These are phyloP conservation scores for Pseudogymnoascus sp. DNA, from an alignment of 2,329 filamentous ascomycete species.

Conservation along the genomic window DNA sequence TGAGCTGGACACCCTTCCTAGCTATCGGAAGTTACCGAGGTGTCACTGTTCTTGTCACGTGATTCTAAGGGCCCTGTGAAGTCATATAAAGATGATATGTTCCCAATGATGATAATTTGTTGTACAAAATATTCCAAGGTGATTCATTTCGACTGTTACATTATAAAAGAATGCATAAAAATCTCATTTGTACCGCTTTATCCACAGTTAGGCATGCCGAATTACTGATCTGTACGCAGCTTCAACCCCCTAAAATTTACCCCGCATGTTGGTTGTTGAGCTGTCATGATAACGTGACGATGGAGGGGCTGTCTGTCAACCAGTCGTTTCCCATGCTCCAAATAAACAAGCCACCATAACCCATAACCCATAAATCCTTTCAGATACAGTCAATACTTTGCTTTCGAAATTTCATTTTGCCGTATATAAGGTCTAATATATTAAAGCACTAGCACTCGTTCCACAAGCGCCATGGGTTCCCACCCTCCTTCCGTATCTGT, in stretches of 20 bases:
- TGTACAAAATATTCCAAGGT: neutral
- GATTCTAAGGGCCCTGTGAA: neutral
- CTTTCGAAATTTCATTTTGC: neutral
- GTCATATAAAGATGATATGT: neutral
- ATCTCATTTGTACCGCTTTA: neutral
- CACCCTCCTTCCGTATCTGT: constrained; percentile 51
- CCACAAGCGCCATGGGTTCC: neutral
- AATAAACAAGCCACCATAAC: constrained; percentile 6
- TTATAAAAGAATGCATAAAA: neutral
- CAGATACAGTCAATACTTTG: constrained; percentile 7
- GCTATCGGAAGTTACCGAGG: constrained; percentile 3
- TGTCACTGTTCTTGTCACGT: neutral
- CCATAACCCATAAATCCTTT: constrained; percentile 3
- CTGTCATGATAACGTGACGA: constrained; percentile 8
- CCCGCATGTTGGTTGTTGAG: constrained; percentile 3
- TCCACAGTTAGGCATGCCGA: neutral
- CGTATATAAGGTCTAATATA: constrained; percentile 8
- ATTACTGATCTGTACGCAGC: neutral
- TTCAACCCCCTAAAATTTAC: constrained; percentile 1
- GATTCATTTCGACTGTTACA: neutral
- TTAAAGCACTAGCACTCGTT: constrained; percentile 1
- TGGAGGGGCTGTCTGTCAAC: neutral
- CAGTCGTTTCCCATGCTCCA: constrained; percentile 6
- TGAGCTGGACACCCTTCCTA: neutral
- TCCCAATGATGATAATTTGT: neutral